Base-by-base conservation (phyloP, 306 rosid species). In the Quillaja saponaria region DNA sequence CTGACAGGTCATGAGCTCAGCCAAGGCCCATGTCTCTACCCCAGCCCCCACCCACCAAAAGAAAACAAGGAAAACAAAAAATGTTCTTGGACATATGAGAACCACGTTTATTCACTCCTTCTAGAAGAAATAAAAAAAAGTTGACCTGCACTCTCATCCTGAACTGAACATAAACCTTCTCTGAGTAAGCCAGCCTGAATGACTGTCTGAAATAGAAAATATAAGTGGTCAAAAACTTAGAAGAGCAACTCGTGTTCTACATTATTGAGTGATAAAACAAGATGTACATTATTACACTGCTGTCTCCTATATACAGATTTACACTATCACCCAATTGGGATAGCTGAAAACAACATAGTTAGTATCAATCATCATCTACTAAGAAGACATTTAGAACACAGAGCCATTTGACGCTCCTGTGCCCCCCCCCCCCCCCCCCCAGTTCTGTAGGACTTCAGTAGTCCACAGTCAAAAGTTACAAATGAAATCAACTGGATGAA, bases 121-220 rank as follows among this genome's bases (percentile, higher is more conserved):
- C 63, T 40, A 50, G 40, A 37, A 12, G 10, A 58, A 55, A 75
- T 67, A 62, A 25, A 69, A 17, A 74, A 63, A 71, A 41, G 62
- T 16, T 67, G 7, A 84, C 97, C 97, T 74, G 95, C 89, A 72
- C 97, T 90, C 78, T 90, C 91, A 60, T 90, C 95, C 75, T 90
- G 97, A 70, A 90, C 97, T 4, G 95, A 78, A 63, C 97, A 86
- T 74, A 86, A 76, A 38, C 95, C 97, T 64, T 86, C 72, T 69
- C 49, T 86, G 49, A 90, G 76, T 13, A 90, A 74, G 38, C 90
- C 91, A 16, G 87, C 87, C 10, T 73, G 87, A 66, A 90, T 86
- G 71, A 90, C 75, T 56, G 10, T 63, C 97, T 90, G 83, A 67
- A 84, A 68, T 47, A 60, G 72, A 79, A 69, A 44, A 58, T 21